Conservation (phyloP, 768 basidiomycete species). For the Lentinula edodes region DNA sequence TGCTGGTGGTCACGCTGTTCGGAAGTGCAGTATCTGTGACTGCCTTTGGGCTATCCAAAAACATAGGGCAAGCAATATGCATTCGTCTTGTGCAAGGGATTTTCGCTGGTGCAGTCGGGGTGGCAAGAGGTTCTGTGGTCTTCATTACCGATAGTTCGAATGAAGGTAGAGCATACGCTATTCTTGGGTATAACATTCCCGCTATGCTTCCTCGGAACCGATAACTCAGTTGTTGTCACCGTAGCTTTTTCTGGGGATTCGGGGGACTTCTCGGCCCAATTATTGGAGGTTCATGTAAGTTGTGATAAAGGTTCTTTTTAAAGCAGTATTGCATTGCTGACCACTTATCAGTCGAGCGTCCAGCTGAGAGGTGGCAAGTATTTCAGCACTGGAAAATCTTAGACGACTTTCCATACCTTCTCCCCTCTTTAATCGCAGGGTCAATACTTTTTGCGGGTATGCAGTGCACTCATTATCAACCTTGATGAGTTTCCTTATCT, state of each 20-base stretch:
- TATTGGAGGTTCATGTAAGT: slow-evolving; percentile 70
- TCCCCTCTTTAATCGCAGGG: slow-evolving; percentile 79
- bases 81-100: slow-evolving; percentile 85
- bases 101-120: slow-evolving; percentile 96
- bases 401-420: slow-evolving; percentile 79
- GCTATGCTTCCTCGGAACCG: neutral
- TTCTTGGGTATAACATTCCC: slow-evolving; percentile 57
- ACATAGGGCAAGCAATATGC: slow-evolving; percentile 73
- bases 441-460: slow-evolving; percentile 66
- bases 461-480: neutral
- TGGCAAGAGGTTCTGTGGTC: slow-evolving; percentile 85
- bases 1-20: slow-evolving; percentile 78
- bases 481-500: neutral
- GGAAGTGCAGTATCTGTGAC: slow-evolving; percentile 79
- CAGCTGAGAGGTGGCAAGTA: slow-evolving; percentile 81
- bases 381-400: slow-evolving; percentile 68
- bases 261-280: slow-evolving; percentile 91
- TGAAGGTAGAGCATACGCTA: slow-evolving; percentile 91
- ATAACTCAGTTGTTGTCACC: no score
- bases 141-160: slow-evolving; percentile 89
- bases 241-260: slow-evolving; percentile 91
- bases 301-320: neutral
- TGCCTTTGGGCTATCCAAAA: slow-evolving; percentile 71
- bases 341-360: slow-evolving; percentile 60
- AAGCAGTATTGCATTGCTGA: neutral